Base-by-base conservation (phyloP, 345 rosid species). In the Murraya koenigii region DNA sequence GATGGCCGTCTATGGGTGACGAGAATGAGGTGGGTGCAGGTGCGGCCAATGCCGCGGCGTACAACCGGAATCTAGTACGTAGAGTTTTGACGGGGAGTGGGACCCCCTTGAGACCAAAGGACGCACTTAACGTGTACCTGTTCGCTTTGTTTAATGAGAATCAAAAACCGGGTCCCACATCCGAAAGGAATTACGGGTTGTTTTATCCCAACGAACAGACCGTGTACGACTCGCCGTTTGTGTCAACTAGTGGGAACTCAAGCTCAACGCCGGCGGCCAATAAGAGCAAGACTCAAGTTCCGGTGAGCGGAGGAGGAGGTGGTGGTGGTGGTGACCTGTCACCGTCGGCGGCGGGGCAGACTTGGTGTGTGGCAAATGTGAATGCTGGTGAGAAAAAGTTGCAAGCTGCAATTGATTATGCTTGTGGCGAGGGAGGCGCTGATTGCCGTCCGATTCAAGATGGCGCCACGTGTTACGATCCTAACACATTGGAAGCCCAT, bases 1-100 rank as follows among this genome's bases (percentile, higher is more conserved):
- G 99, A 0, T 97, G 98, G 99, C 99, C 99, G 1, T 97, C 99
- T 0, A 84, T 82, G n/a, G 99, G 99, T 0, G 98, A 92, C 47
- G 77, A 84, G 80, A 87, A 85, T 8, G 99, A 97, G 84, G 60
- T 84, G 33, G 99, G 99, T 0, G 92, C 97, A 0, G 82, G 90
- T 7, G 30, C 79, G 3, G 87, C 69, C 7, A 97, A 94, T 77
- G 99, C 97, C 30, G 97, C 91, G 32, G 71, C 98, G 0, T 97
- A 97, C 71, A 97, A 97, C 72, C 93, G 96, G 2, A 94, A 95
- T 15, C 82, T 97, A 8, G 89, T 97, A 61, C 87, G 79, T 6
- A 80, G 97, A 75, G 91, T 91, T 54, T 81, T 89, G 33, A 86
- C 90, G 8, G 91, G 95, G 2, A 83, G 71, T 13, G 99, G 98